Conservation (phyloP, 768 basidiomycete genomes). For the Phylloporus sp. region DNA sequence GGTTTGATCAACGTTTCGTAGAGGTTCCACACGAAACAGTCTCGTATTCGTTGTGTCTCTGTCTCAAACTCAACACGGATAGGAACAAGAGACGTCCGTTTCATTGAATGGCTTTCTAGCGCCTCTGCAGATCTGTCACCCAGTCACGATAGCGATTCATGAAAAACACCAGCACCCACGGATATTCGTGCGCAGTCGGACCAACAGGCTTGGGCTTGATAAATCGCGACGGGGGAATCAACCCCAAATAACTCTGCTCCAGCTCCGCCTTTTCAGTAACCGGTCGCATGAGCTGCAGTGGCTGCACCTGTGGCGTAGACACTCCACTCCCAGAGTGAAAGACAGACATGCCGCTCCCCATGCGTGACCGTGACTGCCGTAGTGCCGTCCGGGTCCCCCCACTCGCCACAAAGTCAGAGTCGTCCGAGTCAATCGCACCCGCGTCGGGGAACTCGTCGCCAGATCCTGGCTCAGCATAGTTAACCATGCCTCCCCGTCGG, state of each 20-base stretch:
- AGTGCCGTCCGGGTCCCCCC: conserved; percentile 58
- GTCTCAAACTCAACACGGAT: conserved; percentile 96
- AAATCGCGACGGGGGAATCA: conserved; percentile 76
- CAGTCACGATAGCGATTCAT: conserved; percentile 16
- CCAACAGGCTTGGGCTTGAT: conserved; percentile 57
- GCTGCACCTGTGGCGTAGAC: conserved; percentile 32
- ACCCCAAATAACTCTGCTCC: conserved; percentile 88
- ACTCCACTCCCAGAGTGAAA: conserved; percentile 51
- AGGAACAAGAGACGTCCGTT: conserved; percentile 64
- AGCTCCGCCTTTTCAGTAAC: conserved; percentile 53
- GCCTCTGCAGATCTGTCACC: conserved; percentile 56
- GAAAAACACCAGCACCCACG: no score
- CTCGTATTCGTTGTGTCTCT: conserved; percentile 85
- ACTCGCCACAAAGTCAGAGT: conserved; percentile 75
- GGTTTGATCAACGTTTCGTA: conserved; percentile 86
- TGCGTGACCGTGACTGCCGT: conserved; percentile 41
- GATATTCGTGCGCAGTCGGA: conserved; percentile 66
- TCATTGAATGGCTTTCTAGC: conserved; percentile 58
- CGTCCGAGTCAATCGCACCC: conserved; percentile 79
- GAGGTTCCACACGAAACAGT: conserved; percentile 95
- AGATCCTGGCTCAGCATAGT: conserved; percentile 84
- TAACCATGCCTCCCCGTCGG: conserved; percentile 67
- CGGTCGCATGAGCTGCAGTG: conserved; percentile 13
- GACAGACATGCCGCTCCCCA: conserved; percentile 48
- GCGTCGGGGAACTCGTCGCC: conserved; percentile 80